Conservation (phyloP, 768 basidiomycete species). For the Glaciozyma antarctica region DNA sequence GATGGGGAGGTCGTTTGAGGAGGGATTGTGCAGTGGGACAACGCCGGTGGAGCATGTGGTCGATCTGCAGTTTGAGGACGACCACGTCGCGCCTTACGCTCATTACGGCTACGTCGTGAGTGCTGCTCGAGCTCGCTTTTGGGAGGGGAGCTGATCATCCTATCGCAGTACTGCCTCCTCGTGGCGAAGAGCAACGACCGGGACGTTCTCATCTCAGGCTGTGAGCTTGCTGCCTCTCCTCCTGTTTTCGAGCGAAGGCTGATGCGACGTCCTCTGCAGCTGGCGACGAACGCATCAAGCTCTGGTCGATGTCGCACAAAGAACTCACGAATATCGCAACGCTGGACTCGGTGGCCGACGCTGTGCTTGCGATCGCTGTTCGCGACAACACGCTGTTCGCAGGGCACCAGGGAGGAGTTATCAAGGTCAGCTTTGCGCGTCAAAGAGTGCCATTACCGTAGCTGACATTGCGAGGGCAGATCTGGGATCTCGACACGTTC, state of each 20-base stretch:
- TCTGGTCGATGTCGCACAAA: constrained; percentile 36
- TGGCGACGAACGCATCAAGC: constrained; percentile 85
- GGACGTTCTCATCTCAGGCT: constrained; percentile 36
- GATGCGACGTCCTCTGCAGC: constrained; percentile 34
- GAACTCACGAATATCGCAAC: constrained; percentile 11
- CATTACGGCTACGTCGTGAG: constrained; percentile 74
- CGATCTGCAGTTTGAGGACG: constrained; percentile 22
- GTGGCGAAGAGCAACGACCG: constrained; percentile 44
- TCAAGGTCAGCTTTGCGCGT: constrained; percentile 50
- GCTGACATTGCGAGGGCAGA: constrained; percentile 1
- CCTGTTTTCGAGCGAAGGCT: accelerated
- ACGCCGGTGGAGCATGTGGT: constrained; percentile 7
- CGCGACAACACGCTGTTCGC: constrained; percentile 75
- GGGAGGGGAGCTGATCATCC: background rate
- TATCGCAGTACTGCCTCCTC: constrained; percentile 48
- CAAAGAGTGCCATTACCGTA: no score
- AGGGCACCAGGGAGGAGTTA: constrained; percentile 87
- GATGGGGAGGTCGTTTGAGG: background rate
- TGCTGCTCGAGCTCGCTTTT: background rate
- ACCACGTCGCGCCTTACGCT: constrained; percentile 72
- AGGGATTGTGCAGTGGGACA: background rate
- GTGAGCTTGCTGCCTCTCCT: constrained; percentile 3
- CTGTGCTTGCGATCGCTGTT: constrained; percentile 67
- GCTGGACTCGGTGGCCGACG: constrained; percentile 38
- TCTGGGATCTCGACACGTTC: constrained; percentile 76